Base-by-base conservation (phyloP, 768 basidiomycete species). In the Amanita brunnescens region DNA sequence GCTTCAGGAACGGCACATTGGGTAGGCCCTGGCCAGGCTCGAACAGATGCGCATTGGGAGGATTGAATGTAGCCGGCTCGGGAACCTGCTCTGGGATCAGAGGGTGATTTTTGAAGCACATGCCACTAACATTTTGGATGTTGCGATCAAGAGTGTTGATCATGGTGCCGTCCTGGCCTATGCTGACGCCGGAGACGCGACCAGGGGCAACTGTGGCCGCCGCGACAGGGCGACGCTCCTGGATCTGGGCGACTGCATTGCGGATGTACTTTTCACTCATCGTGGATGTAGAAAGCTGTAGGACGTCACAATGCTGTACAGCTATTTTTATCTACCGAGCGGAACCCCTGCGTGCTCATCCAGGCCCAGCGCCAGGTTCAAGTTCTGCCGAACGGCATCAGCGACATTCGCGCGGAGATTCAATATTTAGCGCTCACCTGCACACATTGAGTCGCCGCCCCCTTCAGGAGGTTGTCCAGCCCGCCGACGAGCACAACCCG, bases 371-470 rank as follows among this genome's bases (percentile, higher is more conserved):
- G 85, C 80, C 49, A 91, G 71, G 71, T 91, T 91, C 62, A 91
- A 66, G 65, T 91, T 91, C 83, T 91, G 52, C 13, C 46, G 23
- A 51, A 13, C 46, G 23, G 38, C 37, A 7, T 47, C 20, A 44
- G 38, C 14, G 13, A 49, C 21, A n/a, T 52, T n/a, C 41, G 52
- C 23, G 49, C 34, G 38, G 40, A 29, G 35, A 30, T n/a, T 21
- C 24, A 5, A 50, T 26, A 29, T 29, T 29, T 29, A 29, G 10
- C 34, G 68, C 83, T 16, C 46, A 91, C 90, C 77, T 95, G 93
- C 55, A 99, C 64, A 66, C 95, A 97, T 67, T 99, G 96, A n/a
- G 95, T 98, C 14, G 96, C 96, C 45, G 96, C 96, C 6, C 96
- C 96, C 67, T 99, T 99, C 55, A 99, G 74, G 51, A 99, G 70